A percentile compares a stretch with the other conserved stretches of the same genome.
Conservation (phyloP, 352 stramenopile species). For the Thraustochytrium sp. region DNA sequence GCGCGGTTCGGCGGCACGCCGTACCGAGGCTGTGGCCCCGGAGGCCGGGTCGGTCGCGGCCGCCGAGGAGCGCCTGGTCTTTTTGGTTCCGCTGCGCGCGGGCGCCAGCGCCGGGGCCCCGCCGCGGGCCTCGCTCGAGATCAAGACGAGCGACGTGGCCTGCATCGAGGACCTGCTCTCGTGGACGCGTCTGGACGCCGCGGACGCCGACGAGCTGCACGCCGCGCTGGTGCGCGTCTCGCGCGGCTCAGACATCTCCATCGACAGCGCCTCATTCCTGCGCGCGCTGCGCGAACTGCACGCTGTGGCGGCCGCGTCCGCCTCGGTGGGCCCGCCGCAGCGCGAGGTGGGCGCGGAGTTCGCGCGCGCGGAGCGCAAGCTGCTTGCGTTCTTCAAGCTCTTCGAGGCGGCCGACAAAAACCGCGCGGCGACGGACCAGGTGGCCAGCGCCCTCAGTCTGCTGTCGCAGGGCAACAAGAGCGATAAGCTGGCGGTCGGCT, state of each 20-base stretch:
- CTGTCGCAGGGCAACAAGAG: constrained; percentile 23
- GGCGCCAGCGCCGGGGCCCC: not conserved
- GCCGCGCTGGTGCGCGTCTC: constrained; percentile 15
- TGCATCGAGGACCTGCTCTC: not conserved
- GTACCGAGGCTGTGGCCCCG: too few relatives aligned
- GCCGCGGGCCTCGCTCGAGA: not conserved
- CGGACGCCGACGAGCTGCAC: constrained; percentile 19
- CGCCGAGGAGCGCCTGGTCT: constrained; percentile 8
- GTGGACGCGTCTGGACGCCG: not conserved
- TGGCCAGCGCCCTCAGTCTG: constrained; percentile 7
- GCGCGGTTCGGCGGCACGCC: too few relatives aligned
- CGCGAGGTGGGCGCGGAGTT: not conserved
- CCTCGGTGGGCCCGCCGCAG: not conserved
- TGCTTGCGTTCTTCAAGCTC: constrained; percentile 7
- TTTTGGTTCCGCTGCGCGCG: not conserved
- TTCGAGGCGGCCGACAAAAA: not conserved
- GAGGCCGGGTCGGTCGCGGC: too few relatives aligned
- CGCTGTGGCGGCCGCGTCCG: not conserved
- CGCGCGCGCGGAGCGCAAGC: not conserved
- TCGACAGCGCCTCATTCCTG: not conserved
- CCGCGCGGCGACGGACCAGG: constrained; percentile 1
- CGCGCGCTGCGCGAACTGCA: not conserved
- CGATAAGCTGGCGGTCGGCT: constrained; percentile 29
- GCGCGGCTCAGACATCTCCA: constrained; percentile 25
- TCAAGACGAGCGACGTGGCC: not conserved